phyloP scores from a whole-genome alignment of 371 early-diverging fungal genomes.

The Batkoa obscura region DNA sequence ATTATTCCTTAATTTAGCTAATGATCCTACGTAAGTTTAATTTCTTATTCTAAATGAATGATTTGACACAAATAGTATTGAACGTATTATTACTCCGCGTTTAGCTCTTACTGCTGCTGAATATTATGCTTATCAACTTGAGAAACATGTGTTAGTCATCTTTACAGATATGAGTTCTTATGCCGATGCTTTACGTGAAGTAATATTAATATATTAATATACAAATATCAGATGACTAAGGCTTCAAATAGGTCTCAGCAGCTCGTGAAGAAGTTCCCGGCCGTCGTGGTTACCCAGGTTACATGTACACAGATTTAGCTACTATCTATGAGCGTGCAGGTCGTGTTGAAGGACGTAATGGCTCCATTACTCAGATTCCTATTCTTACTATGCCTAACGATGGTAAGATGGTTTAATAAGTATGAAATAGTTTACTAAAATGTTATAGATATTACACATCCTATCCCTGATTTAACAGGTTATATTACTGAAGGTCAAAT shows the following conservation, averaged over 20 bases:
- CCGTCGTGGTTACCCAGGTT: conserved; percentile 99
- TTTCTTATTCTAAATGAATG: not conserved
- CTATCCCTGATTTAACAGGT: conserved; percentile 99
- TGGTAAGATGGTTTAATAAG: conserved; percentile 27
- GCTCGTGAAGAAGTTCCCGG: conserved; percentile 99
- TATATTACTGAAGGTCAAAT: conserved; percentile 99
- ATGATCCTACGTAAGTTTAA: conserved; percentile 92
- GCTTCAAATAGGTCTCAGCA: conserved; percentile 54
- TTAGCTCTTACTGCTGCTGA: conserved; percentile 99
- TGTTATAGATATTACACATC: conserved; percentile 94
- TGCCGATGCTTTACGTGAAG: conserved; percentile 99
- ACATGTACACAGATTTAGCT: conserved; percentile 99
- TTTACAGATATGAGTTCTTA: conserved; percentile 99
- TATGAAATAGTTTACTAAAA: not conserved
- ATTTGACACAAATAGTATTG: conserved; percentile 40
- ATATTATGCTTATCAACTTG: conserved; percentile 99
- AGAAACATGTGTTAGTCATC: conserved; percentile 99
- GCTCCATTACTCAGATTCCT: conserved; percentile 99
- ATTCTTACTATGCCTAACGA: conserved; percentile 99
- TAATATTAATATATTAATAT: conserved; percentile 10
- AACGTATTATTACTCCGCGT: conserved; percentile 99
- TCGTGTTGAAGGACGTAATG: conserved; percentile 97
- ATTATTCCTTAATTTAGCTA: conserved; percentile 99
- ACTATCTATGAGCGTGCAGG: conserved; percentile 99
- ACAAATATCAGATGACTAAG: not conserved